phyloP scores from a whole-genome alignment of 192 early-diverging fungal species.

The Entrophospora sp. region DNA sequence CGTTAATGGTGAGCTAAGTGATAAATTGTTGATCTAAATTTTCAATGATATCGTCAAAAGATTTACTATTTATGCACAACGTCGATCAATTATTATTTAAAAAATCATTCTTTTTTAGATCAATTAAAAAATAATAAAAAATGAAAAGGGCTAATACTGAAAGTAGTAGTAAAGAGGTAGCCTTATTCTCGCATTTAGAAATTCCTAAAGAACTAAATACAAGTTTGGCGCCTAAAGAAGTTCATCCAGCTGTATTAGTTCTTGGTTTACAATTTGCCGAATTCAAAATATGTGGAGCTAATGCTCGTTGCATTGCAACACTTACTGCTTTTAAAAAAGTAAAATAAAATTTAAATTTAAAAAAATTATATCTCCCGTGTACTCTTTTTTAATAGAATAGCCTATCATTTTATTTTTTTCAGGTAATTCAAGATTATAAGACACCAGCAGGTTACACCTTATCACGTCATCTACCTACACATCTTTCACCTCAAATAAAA shows the following conservation, averaged over 20 bases:
- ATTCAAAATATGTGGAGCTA: constrained; percentile 82
- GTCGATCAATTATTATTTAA: too few species aligned
- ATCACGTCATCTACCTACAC: constrained; percentile 66
- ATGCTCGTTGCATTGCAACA: constrained; percentile 86
- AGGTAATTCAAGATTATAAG: constrained; percentile 87
- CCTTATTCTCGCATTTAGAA: constrained; percentile 71
- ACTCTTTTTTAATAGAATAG: neutral
- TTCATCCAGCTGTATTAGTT: constrained; percentile 81
- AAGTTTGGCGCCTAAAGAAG: constrained; percentile 37
- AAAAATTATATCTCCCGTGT: neutral
- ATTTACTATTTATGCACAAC: too few species aligned
- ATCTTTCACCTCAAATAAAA: constrained; percentile 85
- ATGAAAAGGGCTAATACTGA: neutral
- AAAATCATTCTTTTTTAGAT: too few species aligned
- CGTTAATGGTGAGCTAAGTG: too few species aligned
- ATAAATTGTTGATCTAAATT: too few species aligned
- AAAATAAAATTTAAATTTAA: constrained; percentile 3
- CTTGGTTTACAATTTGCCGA: constrained; percentile 84
- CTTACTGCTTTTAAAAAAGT: constrained; percentile 76
- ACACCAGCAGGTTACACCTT: constrained; percentile 77
- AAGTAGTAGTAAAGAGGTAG: constrained; percentile 38
- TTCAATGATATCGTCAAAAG: too few species aligned
- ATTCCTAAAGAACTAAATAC: constrained; percentile 42
- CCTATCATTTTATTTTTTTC: constrained; percentile 2
- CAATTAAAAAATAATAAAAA: neutral